phyloP scores from a whole-genome alignment of 2,329 filamentous ascomycete genomes.

The Penicillium sp. region DNA sequence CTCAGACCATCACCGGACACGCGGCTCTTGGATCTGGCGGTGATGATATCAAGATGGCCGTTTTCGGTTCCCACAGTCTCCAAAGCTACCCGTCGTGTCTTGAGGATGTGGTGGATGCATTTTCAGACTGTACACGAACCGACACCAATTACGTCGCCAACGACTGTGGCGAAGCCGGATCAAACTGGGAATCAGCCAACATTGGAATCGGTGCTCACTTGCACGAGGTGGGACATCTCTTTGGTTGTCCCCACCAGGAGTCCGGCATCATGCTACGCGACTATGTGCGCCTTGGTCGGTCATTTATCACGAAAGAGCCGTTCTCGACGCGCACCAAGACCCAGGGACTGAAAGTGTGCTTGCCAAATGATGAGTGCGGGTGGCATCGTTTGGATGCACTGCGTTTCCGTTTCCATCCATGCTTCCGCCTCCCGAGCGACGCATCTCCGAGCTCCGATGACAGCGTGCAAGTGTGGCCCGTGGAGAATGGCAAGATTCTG shows the following conservation, averaged over 20 bases:
- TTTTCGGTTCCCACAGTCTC: slow-evolving; percentile 89
- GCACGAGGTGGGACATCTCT: slow-evolving; percentile 84
- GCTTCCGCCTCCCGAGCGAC: slow-evolving; percentile 82
- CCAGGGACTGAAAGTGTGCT: slow-evolving; percentile 69
- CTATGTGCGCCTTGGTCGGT: slow-evolving; percentile 79
- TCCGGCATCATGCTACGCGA: slow-evolving; percentile 89
- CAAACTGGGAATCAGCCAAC: slow-evolving; percentile 93
- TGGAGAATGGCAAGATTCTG: slow-evolving; percentile 73
- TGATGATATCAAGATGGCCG: slow-evolving; percentile 74
- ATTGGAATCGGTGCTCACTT: slow-evolving; percentile 91
- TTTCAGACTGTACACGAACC: slow-evolving; percentile 85
- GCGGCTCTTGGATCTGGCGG: slow-evolving; percentile 75
- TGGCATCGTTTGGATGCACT: slow-evolving; percentile 91
- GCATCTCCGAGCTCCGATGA: slow-evolving; percentile 62
- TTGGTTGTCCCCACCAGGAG: slow-evolving; percentile 87
- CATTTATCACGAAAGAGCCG: slow-evolving; percentile 76
- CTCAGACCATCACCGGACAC: slow-evolving; percentile 72
- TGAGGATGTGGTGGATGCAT: slow-evolving; percentile 85
- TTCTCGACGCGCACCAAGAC: slow-evolving; percentile 85
- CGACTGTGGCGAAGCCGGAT: slow-evolving; percentile 81
- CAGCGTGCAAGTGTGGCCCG: slow-evolving; percentile 81
- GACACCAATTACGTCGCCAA: slow-evolving; percentile 79
- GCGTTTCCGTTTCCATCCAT: slow-evolving; percentile 85
- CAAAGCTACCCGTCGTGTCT: slow-evolving; percentile 87
- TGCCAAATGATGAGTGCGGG: slow-evolving; percentile 76